Base-by-base conservation (phyloP, 2,329 filamentous ascomycete genomes). In the Claviceps sp. region DNA sequence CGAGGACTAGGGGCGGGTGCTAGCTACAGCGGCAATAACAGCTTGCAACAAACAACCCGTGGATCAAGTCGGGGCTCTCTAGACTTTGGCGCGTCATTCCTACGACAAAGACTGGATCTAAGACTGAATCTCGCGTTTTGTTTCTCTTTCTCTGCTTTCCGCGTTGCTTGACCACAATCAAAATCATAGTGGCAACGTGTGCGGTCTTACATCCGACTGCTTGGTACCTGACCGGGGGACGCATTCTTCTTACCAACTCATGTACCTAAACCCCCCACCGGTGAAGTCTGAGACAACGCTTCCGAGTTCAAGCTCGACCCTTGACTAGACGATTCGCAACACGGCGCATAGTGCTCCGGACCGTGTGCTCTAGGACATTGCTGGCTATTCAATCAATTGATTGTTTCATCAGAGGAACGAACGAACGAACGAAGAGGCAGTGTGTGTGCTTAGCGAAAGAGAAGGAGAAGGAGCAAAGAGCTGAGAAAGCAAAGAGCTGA, bases 241-340 rank as follows among this genome's bases (percentile, higher is more conserved):
- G 9, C 20, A 22, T 22, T 20, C 26, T 45, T 4, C 14, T 50
- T 14, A 5, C 22, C 4, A 38, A 13, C 14, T 36, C 45, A 30
- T 16, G 45, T 34, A 22, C 48, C 11, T 22, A n/a, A 38, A 14
- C 49, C 20, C 42, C 42, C 18, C 20, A 24, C 14, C 45, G 45
- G 48, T 47, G 48, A 45, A 50, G 26, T 48, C 48, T 42, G 30
- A 18, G 47, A 53, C 44, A 22, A 36, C 43, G 26, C 47, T 50
- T 42, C 26, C 26, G 26, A 30, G 8, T 30, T 30, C 43, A 30
- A 47, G 47, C 43, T 47, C 48, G 34, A 16, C 26, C 37, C 46
- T 20, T 41, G 14, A 14, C 37, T 45, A 14, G 34, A 38, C 48
- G n/a, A 53, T 43, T 53, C 36, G 47, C 51, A 41, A 24, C 13